These are phyloP conservation scores for Lolium rigidum DNA, from an alignment of 176 grass and related monocot species.

Conservation along the genomic window DNA sequence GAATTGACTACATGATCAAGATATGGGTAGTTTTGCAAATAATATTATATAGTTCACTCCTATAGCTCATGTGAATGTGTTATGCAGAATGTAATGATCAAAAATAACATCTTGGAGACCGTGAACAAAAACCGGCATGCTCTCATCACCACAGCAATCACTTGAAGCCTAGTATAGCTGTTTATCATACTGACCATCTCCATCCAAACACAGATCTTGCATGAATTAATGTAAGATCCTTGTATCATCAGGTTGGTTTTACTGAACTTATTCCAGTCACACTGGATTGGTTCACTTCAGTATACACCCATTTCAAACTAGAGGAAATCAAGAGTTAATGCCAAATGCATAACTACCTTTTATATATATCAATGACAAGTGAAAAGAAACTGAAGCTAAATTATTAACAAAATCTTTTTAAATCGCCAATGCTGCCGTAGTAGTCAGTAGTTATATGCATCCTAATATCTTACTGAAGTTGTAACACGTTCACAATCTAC, in stretches of 20 bases:
- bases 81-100: background rate
- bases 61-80: background rate
- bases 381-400: background rate
- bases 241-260: background rate
- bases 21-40: conserved; percentile 2
- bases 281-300: background rate
- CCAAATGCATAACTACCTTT: background rate
- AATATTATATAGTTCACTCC: background rate
- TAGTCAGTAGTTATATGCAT: background rate
- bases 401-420: background rate
- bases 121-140: background rate
- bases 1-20: background rate
- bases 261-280: background rate
- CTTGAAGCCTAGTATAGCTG: conserved; percentile 6
- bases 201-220: conserved; percentile 5
- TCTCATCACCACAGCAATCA: background rate
- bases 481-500: background rate
- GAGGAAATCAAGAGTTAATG: background rate
- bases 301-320: background rate
- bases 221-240: background rate
- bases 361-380: conserved; percentile 2
- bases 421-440: background rate
- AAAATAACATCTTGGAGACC: background rate
- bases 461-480: background rate
- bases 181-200: background rate